Conservation (phyloP, 2,329 filamentous ascomycete genomes). For the Pyrenochaeta sp. region DNA sequence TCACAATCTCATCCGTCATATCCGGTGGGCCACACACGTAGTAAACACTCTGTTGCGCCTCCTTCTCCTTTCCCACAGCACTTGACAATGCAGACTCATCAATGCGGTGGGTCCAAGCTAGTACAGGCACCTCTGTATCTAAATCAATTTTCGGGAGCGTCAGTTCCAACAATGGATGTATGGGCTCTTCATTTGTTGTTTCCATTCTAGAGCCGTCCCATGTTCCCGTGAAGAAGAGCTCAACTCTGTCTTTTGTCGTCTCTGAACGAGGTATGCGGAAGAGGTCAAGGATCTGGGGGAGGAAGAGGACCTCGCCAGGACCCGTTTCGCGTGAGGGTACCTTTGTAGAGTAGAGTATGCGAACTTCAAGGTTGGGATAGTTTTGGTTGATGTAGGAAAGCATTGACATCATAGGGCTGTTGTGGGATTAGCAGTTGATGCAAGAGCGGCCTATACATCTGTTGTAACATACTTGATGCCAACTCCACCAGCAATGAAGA, state of each 20-base stretch:
- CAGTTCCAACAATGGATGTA: slow-evolving; percentile 44
- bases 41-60: slow-evolving; percentile 50
- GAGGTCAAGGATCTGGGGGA: slow-evolving; percentile 42
- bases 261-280: slow-evolving; percentile 40
- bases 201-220: slow-evolving; percentile 38
- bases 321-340: slow-evolving; percentile 41
- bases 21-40: slow-evolving; percentile 59
- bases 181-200: slow-evolving; percentile 34
- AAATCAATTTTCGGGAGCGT: slow-evolving; percentile 39
- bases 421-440: slow-evolving; percentile 16
- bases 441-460: neutral
- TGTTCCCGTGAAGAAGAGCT: slow-evolving; percentile 48
- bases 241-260: slow-evolving; percentile 39
- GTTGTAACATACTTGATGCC: slow-evolving; percentile 72
- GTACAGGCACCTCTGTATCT: slow-evolving; percentile 39
- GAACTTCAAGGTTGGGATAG: slow-evolving; percentile 54
- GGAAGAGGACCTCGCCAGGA: slow-evolving; percentile 45
- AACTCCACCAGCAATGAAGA: slow-evolving; percentile 83
- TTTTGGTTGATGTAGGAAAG: slow-evolving; percentile 66
- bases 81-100: slow-evolving; percentile 49
- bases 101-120: slow-evolving; percentile 45
- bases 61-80: slow-evolving; percentile 48
- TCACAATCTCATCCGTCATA: slow-evolving; percentile 59
- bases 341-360: slow-evolving; percentile 71
- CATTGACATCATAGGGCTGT: slow-evolving; percentile 77